Percentiles rank a stretch among this genome's conserved stretches.
phyloP scores from a whole-genome alignment of 768 basidiomycete species.

The Auriculariales sp. region DNA sequence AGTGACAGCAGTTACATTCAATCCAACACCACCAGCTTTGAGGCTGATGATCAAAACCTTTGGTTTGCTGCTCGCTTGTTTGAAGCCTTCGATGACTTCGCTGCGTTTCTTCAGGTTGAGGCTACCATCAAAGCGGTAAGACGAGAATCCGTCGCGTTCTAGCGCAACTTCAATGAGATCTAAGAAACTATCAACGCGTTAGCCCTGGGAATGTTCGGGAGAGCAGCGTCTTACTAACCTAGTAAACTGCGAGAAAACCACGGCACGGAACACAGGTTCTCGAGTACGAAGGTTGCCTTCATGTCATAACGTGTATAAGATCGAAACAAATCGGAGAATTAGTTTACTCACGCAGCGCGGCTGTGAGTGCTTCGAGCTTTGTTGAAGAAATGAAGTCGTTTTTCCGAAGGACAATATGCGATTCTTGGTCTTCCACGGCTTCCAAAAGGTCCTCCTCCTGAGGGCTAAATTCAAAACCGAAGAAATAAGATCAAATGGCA shows the following conservation, averaged over 20 bases:
- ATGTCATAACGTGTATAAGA: not conserved
- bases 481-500: too few species aligned
- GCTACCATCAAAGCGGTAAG: slow-evolving; percentile 80
- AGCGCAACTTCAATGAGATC: slow-evolving; percentile 64
- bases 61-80: slow-evolving; percentile 46
- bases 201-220: not conserved
- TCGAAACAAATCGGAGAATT: not conserved
- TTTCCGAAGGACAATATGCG: slow-evolving; percentile 45
- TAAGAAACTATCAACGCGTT: slow-evolving; percentile 36
- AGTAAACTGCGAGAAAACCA: slow-evolving; percentile 87
- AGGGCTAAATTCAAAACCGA: not conserved
- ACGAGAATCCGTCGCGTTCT: slow-evolving; percentile 50
- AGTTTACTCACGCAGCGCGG: slow-evolving; percentile 43
- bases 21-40: slow-evolving; percentile 85
- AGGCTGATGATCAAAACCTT: slow-evolving; percentile 67
- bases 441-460: slow-evolving; percentile 13
- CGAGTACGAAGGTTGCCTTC: slow-evolving; percentile 49
- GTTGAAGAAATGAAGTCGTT: slow-evolving; percentile 85
- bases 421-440: slow-evolving; percentile 6
- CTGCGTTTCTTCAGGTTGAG: slow-evolving; percentile 78
- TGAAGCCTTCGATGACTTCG: slow-evolving; percentile 66
- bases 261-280: slow-evolving; percentile 65
- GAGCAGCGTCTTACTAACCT: slow-evolving; percentile 9
- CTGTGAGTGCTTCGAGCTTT: slow-evolving; percentile 73
- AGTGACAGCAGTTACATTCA: slow-evolving; percentile 42